Base-by-base conservation (phyloP, 306 rosid genomes). In the Ziziphus jujuba region DNA sequence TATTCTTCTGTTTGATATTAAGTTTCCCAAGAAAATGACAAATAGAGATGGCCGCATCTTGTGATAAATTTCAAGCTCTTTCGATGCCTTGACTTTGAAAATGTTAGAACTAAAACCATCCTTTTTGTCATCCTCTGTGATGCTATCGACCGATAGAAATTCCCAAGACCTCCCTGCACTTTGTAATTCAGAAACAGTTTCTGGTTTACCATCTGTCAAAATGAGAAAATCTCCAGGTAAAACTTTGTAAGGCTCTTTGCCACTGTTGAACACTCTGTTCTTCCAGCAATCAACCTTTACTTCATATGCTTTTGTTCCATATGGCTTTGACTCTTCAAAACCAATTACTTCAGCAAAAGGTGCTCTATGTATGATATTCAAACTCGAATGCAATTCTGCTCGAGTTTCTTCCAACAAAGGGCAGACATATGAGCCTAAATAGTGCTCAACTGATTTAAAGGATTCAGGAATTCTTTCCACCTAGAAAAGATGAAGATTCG, bases 341-440 rank as follows among this genome's bases (percentile, higher is more conserved):
- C 80, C 36, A 47, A 65, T 55, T 15, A 89, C 71, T 72, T 80
- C 34, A 7, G 84, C 85, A 72, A 51, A 82, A 28, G 96, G 90
- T 1, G 85, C 82, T 63, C 28, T 38, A 5, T 63, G 45, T 25
- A 86, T 53, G 19, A 57, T 51, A 34, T 86, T 81, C 82, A 89
- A 71, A 49, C 84, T 76, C 1, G 80, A 82, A 13, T 76, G 71
- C 48, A 89, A 16, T 9, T 81, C 64, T 6, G 86, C 80, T 62
- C 91, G 60, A 28, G 84, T 82, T 72, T 86, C 96, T 28, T 89
- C 89, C 79, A 82, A 61, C 24, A 89, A 70, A 1, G 92, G 89
- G 72, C 82, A 78, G 65, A 65, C 45, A 67, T 71, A 82, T 4
- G 91, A 86, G 3, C 47, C 75, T 57, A 81, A 75, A 65, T 86